Evolutionary conservation across 208 protist genomes (phyloP).

Genomic region (Strigomonas galati): DNA sequence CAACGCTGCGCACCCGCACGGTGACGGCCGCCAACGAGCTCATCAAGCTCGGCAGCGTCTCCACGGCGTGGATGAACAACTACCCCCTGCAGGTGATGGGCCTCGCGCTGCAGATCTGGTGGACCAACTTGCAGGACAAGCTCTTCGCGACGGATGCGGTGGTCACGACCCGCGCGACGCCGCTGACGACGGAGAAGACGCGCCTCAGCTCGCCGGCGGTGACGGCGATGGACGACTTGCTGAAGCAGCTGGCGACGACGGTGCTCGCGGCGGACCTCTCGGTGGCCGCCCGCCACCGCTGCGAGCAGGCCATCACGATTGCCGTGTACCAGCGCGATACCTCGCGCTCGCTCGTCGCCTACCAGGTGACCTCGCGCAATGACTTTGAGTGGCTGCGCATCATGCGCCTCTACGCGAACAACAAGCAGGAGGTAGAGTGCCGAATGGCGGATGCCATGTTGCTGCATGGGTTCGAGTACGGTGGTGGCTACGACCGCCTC

Average conservation of each 20-base stretch:
- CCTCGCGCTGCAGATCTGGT: conserved; percentile 92
- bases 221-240: conserved; percentile 74
- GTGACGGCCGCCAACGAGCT: conserved; percentile 32
- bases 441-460: conserved; percentile 96
- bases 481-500: conserved; percentile 95
- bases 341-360: conserved; percentile 61
- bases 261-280: conserved; percentile 32
- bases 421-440: conserved; percentile 74
- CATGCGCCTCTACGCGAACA: conserved; percentile 92
- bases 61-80: conserved; percentile 81
- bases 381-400: conserved; percentile 98
- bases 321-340: conserved; percentile 98
- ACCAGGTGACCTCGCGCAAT: conserved; percentile 36
- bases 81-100: conserved; percentile 93
- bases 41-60: conserved; percentile 25
- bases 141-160: conserved; percentile 28
- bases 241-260: conserved; percentile 77
- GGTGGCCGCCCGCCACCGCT: conserved; percentile 73
- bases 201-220: conserved; percentile 26
- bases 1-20: conserved; percentile 76
- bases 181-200: conserved; percentile 6
- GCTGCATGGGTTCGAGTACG: conserved; percentile 99
- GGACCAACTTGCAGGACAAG: conserved; percentile 87
- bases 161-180: background rate
- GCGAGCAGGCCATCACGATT: conserved; percentile 98